Conservation (phyloP, 495 filamentous ascomycete genomes). For the Penicillium silybi region DNA sequence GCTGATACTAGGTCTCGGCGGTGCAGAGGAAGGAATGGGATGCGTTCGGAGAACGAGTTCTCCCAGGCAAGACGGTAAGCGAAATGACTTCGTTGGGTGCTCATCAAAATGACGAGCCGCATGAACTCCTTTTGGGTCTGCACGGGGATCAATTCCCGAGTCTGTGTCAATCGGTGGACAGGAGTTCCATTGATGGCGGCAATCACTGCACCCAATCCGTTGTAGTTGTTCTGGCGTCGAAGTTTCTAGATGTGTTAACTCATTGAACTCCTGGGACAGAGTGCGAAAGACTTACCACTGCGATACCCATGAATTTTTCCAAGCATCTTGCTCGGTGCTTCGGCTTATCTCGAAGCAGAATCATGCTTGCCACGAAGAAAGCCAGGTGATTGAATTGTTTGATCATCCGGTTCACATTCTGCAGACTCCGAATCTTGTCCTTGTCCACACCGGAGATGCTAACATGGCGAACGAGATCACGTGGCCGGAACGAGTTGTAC, state of each 20-base stretch:
- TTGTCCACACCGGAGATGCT: constrained; percentile 65
- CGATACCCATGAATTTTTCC: constrained; percentile 91
- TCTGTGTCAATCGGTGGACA: constrained; percentile 80
- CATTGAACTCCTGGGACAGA: not conserved
- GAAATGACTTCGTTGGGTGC: constrained; percentile 83
- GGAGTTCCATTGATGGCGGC: constrained; percentile 88
- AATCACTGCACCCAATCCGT: constrained; percentile 85
- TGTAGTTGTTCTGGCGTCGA: constrained; percentile 93
- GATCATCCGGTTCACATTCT: constrained; percentile 90
- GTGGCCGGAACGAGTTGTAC: constrained; percentile 92
- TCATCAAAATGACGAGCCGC: constrained; percentile 87
- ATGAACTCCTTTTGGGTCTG: constrained; percentile 76
- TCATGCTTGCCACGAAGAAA: constrained; percentile 84
- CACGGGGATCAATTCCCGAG: constrained; percentile 67
- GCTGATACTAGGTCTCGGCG: constrained; percentile 84
- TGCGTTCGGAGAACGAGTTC: constrained; percentile 82
- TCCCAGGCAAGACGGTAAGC: constrained; percentile 96
- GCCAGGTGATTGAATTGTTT: constrained; percentile 95
- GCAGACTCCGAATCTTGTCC: constrained; percentile 73
- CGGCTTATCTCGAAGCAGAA: constrained; percentile 89
- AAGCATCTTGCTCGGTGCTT: constrained; percentile 87
- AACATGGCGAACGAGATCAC: constrained; percentile 89
- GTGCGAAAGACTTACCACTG: constrained; percentile 42
- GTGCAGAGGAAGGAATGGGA: constrained; percentile 92
- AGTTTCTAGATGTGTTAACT: constrained; percentile 52